Conservation (phyloP, 2,329 filamentous ascomycete genomes). For the Arthrinium puccinioides region DNA sequence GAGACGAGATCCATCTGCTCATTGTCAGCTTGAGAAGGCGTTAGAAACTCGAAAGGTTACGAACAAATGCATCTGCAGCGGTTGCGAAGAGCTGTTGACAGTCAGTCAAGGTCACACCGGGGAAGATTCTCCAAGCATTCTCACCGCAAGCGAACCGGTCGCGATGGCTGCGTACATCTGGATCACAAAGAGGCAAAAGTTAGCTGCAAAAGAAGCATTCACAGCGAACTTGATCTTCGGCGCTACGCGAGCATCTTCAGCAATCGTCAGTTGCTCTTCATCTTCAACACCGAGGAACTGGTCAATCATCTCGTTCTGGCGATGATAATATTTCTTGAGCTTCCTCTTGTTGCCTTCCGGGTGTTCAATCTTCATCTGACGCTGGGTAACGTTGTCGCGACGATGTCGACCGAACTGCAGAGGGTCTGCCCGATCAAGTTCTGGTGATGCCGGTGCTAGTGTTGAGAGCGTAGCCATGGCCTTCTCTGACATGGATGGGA, state of each 20-base stretch:
- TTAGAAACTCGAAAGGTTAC: conserved; percentile 15
- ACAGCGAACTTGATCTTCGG: conserved; percentile 47
- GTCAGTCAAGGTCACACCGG: too few species aligned
- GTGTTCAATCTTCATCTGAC: conserved; percentile 40
- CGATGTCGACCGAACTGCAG: conserved; percentile 31
- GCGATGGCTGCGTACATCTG: conserved; percentile 52
- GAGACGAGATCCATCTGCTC: conserved; percentile 54
- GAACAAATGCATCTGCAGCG: conserved; percentile 55
- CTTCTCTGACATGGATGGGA: conserved; percentile 5
- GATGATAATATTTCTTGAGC: conserved; percentile 38
- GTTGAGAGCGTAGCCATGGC: conserved; percentile 3
- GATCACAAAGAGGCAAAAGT: conserved; percentile 48
- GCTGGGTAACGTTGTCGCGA: conserved; percentile 31
- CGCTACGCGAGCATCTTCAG: conserved; percentile 42
- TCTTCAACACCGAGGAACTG: conserved; percentile 47
- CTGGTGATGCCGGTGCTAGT: conserved; percentile 10
- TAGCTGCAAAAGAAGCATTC: conserved; percentile 41
- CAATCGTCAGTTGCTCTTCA: conserved; percentile 43
- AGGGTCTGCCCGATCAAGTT: conserved; percentile 22
- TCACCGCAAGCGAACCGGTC: conserved; percentile 48
- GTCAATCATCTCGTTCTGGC: conserved; percentile 41
- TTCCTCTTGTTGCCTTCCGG: conserved; percentile 34
- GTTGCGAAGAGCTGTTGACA: conserved; percentile 56
- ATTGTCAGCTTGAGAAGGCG: conserved; percentile 14
- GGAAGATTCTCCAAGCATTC: too few species aligned